phyloP scores from a whole-genome alignment of 306 rosid species.

The Comarum palustre region DNA sequence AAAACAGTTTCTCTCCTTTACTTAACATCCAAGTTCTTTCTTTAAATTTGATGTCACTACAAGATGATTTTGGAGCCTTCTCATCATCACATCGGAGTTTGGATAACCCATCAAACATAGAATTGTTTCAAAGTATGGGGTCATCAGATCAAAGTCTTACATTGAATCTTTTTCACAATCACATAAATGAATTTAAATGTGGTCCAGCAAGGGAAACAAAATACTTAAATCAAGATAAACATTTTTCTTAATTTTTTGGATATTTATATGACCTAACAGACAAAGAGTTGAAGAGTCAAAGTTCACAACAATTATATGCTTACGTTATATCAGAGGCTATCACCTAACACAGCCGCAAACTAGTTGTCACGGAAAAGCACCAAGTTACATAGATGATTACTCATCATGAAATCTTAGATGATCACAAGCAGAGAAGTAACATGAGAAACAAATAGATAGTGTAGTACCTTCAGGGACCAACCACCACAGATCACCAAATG shows the following conservation, averaged over 20 bases:
- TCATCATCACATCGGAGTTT: not conserved
- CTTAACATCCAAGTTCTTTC: not conserved
- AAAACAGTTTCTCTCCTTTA: not conserved
- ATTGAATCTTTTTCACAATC: not conserved
- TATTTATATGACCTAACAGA: not conserved
- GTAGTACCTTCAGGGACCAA: constrained; percentile 82
- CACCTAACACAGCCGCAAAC: not conserved
- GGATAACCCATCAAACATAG: not conserved
- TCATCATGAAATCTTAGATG: constrained; percentile 5
- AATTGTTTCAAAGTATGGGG: too few species aligned
- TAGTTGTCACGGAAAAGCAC: not conserved
- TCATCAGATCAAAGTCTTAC: not conserved
- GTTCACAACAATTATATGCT: not conserved
- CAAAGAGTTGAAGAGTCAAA: not conserved
- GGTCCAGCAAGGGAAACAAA: not conserved
- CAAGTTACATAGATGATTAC: not conserved
- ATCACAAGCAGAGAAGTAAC: constrained; percentile 11
- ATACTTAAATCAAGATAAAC: not conserved
- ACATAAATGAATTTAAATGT: not conserved
- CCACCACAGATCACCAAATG: constrained; percentile 96
- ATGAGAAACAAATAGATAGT: constrained; percentile 21
- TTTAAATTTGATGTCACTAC: not conserved
- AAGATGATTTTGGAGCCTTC: constrained; percentile 5
- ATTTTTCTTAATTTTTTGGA: not conserved
- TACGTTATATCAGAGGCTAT: not conserved